Evolutionary conservation across 192 early-diverging fungal genomes (phyloP).

Genomic region (Coemansia sp.): DNA sequence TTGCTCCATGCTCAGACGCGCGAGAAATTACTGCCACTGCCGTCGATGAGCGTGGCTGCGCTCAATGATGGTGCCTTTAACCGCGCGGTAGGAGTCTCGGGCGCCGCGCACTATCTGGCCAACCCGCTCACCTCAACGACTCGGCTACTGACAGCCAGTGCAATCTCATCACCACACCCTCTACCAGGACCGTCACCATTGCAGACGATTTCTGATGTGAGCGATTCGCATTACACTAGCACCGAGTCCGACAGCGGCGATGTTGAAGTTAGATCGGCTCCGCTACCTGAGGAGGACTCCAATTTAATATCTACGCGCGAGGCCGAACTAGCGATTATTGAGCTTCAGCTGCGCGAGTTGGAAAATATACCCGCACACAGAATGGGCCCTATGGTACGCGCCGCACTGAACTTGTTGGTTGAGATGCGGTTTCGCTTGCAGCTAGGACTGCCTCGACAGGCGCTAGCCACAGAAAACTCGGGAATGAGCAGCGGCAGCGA

Average conservation of each 20-base stretch:
- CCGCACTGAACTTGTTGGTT: conserved; percentile 50
- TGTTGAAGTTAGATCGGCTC: not conserved
- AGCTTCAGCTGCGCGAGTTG: conserved; percentile 51
- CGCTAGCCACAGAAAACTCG: not conserved
- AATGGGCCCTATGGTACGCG: conserved; percentile 54
- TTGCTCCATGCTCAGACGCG: conserved; percentile 33
- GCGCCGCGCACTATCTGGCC: conserved; percentile 43
- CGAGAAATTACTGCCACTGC: conserved; percentile 44
- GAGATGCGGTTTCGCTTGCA: conserved; percentile 58
- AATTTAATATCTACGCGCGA: conserved; percentile 30
- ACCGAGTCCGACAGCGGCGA: not conserved
- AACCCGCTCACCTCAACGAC: conserved; percentile 21
- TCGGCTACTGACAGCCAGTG: not conserved
- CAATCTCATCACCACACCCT: not conserved
- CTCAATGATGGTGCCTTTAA: conserved; percentile 40
- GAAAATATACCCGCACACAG: conserved; percentile 41
- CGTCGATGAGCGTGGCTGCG: conserved; percentile 33
- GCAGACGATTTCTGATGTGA: not conserved
- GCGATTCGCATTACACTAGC: not conserved
- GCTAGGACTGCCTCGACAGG: conserved; percentile 40
- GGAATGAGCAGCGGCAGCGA: not conserved
- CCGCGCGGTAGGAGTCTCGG: conserved; percentile 27
- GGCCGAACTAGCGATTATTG: conserved; percentile 50
- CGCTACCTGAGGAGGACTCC: not conserved
- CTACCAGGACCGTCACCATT: not conserved